Base-by-base conservation (phyloP, 2,329 filamentous ascomycete species). In the Diplocarpon mali region DNA sequence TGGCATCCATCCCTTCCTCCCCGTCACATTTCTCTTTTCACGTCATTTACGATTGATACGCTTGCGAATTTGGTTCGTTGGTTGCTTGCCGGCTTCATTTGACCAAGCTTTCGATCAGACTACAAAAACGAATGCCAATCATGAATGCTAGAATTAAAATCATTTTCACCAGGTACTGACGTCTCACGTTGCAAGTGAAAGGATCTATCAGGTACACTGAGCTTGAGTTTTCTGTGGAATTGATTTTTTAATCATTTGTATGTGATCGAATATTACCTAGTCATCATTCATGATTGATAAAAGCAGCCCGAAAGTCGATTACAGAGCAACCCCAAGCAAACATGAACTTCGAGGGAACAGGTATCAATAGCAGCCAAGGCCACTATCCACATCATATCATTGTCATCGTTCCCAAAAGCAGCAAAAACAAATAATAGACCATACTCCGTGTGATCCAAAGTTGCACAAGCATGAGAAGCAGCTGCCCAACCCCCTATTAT, bases 51-150 rank as follows among this genome's bases (percentile, higher is more conserved):
- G 39, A 32, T 43, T 38, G 35, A 46, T 44, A 41, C 29, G 43
- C 46, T n/a, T 42, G 40, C 35, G 40, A 38, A 39, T 52, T 51
- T 46, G 48, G 43, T 47, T 40, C 16, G 34, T 20, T 41, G 42
- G 29, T 42, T 35, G 35, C 31, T 38, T 27, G 35, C 40, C 38
- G 31, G 28, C 30, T 39, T 38, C 30, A 12, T 42, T 30, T 39
- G 38, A 16, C 30, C 27, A 16, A 35, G 29, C 24, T 40, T 29
- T 27, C 36, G 29, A 32, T 57, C 20, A 59, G 57, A 57, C 52
- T n/a, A 50, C 41, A 38, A 53, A 57, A 58, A 58, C 56, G 54
- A 52, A 53, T 54, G 49, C 53, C 55, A 58, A 58, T 55, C 53
- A 45, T 53, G 45, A 49, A 50, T n/a, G n/a, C n/a, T n/a, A n/a